Conservation (phyloP, 2,329 filamentous ascomycete genomes). For the Acephala macrosclerotiorum region DNA sequence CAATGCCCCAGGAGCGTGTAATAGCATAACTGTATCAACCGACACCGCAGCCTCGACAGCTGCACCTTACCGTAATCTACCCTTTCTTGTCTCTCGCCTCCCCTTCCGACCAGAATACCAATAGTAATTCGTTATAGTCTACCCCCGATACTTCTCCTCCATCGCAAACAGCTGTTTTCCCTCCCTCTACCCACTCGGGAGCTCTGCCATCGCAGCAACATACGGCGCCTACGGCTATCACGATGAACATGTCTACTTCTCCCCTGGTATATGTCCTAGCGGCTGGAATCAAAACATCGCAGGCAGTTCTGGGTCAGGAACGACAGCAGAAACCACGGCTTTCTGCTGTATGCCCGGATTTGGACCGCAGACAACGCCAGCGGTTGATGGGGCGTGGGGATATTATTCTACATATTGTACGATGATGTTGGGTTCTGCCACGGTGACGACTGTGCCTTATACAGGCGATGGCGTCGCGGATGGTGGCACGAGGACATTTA, state of each 20-base stretch:
- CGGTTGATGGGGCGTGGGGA: neutral
- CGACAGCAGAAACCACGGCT: neutral
- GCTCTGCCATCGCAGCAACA: neutral
- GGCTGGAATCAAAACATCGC: neutral
- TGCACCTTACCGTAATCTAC: too few species aligned
- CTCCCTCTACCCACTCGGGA: neutral
- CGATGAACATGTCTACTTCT: constrained; percentile 3
- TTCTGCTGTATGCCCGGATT: neutral
- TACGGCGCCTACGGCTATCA: neutral
- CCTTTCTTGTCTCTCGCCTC: too few species aligned
- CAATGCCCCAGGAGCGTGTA: neutral
- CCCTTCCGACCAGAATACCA: too few species aligned
- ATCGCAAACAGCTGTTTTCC: neutral
- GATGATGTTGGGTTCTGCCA: neutral
- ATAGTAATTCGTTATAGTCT: neutral
- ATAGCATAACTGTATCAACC: neutral
- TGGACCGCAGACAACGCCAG: neutral
- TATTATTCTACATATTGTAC: neutral
- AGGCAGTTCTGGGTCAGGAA: neutral
- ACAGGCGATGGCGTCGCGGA: neutral
- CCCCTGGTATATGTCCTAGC: neutral
- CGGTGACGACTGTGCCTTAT: neutral
- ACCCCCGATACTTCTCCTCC: neutral
- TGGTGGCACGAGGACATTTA: neutral
- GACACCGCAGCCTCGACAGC: neutral